Evolutionary conservation across 2,329 filamentous ascomycete species (phyloP), one percentile per base, ranked within the genome.

Genomic region (Drechslera avenae): DNA sequence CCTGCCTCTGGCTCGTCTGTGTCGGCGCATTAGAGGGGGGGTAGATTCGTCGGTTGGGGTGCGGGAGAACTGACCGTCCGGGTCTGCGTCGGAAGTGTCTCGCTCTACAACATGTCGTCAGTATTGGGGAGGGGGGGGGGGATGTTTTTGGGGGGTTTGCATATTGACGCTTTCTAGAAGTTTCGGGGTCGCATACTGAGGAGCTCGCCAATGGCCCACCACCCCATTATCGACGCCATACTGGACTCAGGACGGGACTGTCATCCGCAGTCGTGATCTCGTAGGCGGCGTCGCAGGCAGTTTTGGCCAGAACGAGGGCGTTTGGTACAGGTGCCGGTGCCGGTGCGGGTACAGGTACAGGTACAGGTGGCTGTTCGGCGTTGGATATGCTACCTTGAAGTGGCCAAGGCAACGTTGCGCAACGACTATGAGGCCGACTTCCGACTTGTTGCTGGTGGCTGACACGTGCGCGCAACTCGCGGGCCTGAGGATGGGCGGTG

Each of bases 1-100:
- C 90, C 88, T 35, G 90, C 88, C 75, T 96, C 91, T 54, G 87
- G 84, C 64, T 86, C 84, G 64, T 86, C 85, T 84, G 71, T 65
- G 43, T 59, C 39, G 53, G 60, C 34, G 53, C 53, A 73, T 76
- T 74, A 77, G 76, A 59, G 49, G 67, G 39, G 39, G 45, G 44
- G 42, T 35, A 19, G 50, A 42, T 18, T 39, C 37, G 53, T 39
- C 57, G 46, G 52, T 35, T 41, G 34, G 40, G 41, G 48, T 42
- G 46, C 23, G 39, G 50, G 37, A 50, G 51, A 39, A 70, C 71
- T 68, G 59, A 74, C 75, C 75, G 52, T 80, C 78, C 39, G 73
- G 70, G 67, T 80, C 78, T 60, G 76, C 72, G 56, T 80, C 78
- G 61, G 69, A 66, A 35, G 75, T 71, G 56, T 79, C 75, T 62